phyloP scores from a whole-genome alignment of 1,139 yeast species.

The Taphrina flavorubra region DNA sequence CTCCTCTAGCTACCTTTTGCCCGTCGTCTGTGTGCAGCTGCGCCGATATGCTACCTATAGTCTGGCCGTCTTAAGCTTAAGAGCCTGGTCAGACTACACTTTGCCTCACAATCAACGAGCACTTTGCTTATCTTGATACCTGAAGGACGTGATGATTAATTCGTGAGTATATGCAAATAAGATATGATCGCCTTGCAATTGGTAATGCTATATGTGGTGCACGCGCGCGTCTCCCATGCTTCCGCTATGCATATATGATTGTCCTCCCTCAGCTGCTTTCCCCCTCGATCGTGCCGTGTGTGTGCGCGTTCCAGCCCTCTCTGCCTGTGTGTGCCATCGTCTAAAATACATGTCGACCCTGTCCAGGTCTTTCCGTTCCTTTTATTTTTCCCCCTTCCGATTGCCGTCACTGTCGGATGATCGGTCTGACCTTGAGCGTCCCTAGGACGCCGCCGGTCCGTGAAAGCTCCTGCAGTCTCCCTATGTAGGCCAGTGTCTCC shows the following conservation, averaged over 20 bases:
- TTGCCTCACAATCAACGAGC: neutral
- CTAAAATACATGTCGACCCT: slow-evolving; percentile 5
- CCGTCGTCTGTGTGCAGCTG: no score
- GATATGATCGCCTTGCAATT: neutral
- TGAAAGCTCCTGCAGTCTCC: slow-evolving; percentile 10
- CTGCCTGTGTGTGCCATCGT: neutral
- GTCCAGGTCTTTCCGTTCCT: neutral
- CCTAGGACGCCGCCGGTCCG: slow-evolving; percentile 26
- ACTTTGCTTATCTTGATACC: neutral
- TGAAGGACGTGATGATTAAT: no score
- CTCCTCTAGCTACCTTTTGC: no score
- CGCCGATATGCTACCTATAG: no score
- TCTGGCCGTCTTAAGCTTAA: no score
- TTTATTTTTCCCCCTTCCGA: neutral
- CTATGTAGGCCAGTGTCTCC: slow-evolving; percentile 25
- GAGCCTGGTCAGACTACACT: no score
- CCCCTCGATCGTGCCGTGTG: neutral
- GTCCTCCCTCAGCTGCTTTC: neutral
- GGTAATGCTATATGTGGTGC: neutral
- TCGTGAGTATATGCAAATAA: neutral
- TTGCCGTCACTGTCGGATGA: slow-evolving; percentile 6
- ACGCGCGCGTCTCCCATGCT: neutral
- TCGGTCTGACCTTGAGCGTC: slow-evolving; percentile 30
- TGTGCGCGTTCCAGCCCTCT: neutral
- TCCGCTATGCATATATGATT: neutral